Conservation (phyloP, 169 alveolate genomes). For the Cystoisospora suis region DNA sequence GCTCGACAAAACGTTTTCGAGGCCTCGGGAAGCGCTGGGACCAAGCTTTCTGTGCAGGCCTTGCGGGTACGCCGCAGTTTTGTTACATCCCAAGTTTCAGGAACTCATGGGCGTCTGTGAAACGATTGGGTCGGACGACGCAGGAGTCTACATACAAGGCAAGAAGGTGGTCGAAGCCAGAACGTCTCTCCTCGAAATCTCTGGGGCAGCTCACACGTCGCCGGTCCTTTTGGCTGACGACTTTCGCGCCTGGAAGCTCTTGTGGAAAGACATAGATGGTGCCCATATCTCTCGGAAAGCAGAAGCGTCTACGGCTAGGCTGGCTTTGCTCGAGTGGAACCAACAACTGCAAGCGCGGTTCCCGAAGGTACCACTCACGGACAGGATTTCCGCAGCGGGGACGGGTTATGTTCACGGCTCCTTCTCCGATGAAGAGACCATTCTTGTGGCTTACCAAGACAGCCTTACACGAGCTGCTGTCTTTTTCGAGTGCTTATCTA, state of each 20-base stretch:
- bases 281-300: not conserved
- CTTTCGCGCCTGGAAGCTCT: conserved; percentile 18
- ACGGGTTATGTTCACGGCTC: not conserved
- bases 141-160: not conserved
- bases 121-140: not conserved
- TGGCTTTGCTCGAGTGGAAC: conserved; percentile 3
- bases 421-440: not conserved
- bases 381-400: not conserved
- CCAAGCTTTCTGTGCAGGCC: not conserved
- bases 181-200: not conserved
- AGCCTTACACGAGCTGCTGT: not conserved
- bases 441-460: conserved; percentile 15
- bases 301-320: not conserved
- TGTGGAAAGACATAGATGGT: not conserved
- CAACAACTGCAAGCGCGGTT: conserved; percentile 9
- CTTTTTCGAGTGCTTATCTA: not conserved
- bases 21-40: not conserved
- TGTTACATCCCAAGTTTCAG: not conserved
- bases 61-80: not conserved
- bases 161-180: not conserved
- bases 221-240: conserved; percentile 21
- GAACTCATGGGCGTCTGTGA: conserved; percentile 9
- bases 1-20: not conserved
- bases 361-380: not conserved
- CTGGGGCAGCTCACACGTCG: not conserved